Evolutionary conservation across 1,284 basidiomycete species (phyloP), one percentile per base, ranked within the genome.

Genomic region (Chalciporus sp.): DNA sequence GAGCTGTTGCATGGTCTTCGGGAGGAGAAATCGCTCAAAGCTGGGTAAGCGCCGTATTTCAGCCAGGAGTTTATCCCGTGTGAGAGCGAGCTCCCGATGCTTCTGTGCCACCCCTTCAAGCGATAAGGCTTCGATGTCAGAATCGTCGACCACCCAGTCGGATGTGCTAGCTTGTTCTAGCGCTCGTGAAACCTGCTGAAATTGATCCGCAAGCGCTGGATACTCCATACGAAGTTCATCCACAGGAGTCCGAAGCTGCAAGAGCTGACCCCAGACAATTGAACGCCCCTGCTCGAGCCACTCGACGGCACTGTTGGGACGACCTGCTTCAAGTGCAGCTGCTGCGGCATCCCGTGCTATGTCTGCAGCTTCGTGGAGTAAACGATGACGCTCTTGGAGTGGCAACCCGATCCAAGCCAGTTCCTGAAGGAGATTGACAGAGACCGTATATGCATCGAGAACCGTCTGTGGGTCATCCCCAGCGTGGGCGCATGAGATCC

Each of bases 281-380:
- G 51, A 53, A 2, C 45, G 55, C 27, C 56, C 49, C 45, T 57
- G 55, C 9, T 57, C 56, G 1, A 57, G 49, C 46, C 54, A 57
- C 33, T 57, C 54, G 4, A 52, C 44, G 4, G 55, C 56, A 7
- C 33, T 27, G 1, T 33, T 49, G n/a, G 29, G 45, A 26, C 11
- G 29, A 4, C n/a, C 3, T 0, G 4, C 42, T 1, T 53, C 41
- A 2, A 53, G 29, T 7, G 55, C 56, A 10, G 20, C 9, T 0
- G 42, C 56, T 3, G 56, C 49, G 0, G 45, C 52, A 19, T 55
- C 40, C 6, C 52, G 4, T 1, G 20, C 37, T 28, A 3, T 10
- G 2, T 39, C 20, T 27, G 28, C 33, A 7, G 35, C 48, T 26
- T 4, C 16, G 1, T 41, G 42, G 42, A 58, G 56, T 23, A 28